Percentiles rank a stretch among this genome's conserved stretches.
Evolutionary conservation across 23 red algal species (phyloP).

Genomic region (Cyanidiococcus yangmingshanensis): DNA sequence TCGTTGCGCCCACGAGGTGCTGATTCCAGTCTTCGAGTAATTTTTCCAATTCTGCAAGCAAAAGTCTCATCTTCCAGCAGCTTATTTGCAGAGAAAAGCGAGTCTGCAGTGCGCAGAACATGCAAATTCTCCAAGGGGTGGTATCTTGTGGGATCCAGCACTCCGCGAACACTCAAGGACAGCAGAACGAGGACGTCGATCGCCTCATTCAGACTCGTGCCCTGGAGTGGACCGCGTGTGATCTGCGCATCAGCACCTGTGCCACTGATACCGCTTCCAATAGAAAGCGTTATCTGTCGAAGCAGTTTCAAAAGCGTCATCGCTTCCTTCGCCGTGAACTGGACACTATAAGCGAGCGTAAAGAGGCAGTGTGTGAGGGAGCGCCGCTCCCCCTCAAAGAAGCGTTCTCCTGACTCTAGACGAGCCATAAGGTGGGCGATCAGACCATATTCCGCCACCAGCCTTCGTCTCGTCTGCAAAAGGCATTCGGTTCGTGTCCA

Average conservation of each 20-base stretch:
- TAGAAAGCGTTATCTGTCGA: background rate
- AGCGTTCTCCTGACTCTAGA: background rate
- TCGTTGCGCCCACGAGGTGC: background rate
- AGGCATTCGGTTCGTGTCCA: background rate
- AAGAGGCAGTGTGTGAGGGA: background rate
- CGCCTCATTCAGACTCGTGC: background rate
- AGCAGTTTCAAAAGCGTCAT: background rate
- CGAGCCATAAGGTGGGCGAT: background rate
- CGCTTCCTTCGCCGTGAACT: background rate
- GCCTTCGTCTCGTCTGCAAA: background rate
- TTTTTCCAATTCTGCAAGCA: background rate
- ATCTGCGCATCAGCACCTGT: background rate
- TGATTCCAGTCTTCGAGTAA: too few species aligned
- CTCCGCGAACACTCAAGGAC: background rate
- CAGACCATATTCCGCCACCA: background rate
- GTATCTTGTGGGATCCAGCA: constrained; percentile 14
- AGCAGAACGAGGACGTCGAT: background rate
- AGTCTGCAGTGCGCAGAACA: background rate
- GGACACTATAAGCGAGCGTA: background rate
- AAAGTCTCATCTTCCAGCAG: background rate
- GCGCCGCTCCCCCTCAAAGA: constrained; percentile 12
- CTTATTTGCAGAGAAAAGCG: background rate
- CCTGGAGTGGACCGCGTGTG: background rate
- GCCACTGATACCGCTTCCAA: background rate
- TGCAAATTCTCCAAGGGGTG: constrained; percentile 10